Base-by-base conservation (phyloP, 352 stramenopile genomes). In the Sclerospora graminicola region DNA sequence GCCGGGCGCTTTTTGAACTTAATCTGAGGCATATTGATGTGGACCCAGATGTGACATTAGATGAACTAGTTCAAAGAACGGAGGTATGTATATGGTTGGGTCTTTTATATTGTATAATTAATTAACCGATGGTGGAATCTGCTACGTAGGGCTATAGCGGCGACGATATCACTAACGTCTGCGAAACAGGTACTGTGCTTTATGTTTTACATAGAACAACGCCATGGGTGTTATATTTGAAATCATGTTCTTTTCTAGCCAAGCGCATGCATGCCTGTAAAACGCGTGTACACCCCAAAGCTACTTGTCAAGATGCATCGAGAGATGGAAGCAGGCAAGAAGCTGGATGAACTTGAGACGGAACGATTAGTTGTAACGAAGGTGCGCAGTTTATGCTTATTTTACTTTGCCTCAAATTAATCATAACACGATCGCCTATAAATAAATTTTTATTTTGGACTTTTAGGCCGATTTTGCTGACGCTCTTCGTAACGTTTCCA, bases 181-280 rank as follows among this genome's bases (percentile, higher is more conserved):
- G 67, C 10, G 69, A 82, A 54, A 75, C 69, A 32, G 56, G 55
- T 57, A 15, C 26, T n/a, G 49, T 16, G 36, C 9, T 31, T 31
- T 24, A 41, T 16, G 16, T 18, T 39, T 5, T 15, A 39, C 18
- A 19, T 21, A 39, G 9, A 24, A 27, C 16, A 2, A 19, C 6
- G 5, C 8, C 8, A 10, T 33, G 28, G 5, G 4, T 9, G 9
- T 33, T 10, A 33, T n/a, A n/a, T n/a, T 33, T 4, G 23, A 9
- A 5, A 23, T 37, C n/a, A n/a, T n/a, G 32, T 8, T 37, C 19
- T n/a, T 49, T 16, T 5, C n/a, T 44, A 65, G 78, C 78, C 13
- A 90, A 90, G 48, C 77, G 74, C 13, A 84, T 90, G 75, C 76
- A n/a, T n/a, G n/a, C n/a, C 75, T 9, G 75, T 89, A 10, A 89